These are phyloP conservation scores for Tilletia caries DNA, from an alignment of 1,284 basidiomycete genomes.

Conservation along the genomic window DNA sequence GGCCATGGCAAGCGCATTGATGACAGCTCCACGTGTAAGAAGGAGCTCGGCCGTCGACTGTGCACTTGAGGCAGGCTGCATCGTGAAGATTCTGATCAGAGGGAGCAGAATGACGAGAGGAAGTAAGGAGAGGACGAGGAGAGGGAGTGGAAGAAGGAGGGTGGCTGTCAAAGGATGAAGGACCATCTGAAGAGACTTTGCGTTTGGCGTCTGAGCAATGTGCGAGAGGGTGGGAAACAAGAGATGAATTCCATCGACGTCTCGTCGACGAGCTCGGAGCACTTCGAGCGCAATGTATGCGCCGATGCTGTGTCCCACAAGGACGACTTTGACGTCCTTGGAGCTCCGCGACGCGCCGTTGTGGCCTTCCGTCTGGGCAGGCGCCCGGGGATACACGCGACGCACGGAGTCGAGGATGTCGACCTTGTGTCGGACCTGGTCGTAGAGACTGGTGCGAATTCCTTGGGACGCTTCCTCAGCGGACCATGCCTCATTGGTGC, in stretches of 20 bases:
- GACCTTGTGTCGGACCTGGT: constrained; percentile 40
- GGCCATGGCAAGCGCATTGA: constrained; percentile 35
- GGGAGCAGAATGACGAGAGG: constrained; percentile 27
- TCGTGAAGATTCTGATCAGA: constrained; percentile 24
- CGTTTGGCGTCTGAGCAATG: constrained; percentile 38
- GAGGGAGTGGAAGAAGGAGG: constrained; percentile 24
- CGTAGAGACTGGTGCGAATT: constrained; percentile 19
- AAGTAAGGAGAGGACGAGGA: constrained; percentile 31
- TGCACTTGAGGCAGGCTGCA: constrained; percentile 21
- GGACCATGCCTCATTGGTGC: constrained; percentile 17
- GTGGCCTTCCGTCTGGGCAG: background rate
- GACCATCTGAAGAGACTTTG: constrained; percentile 21
- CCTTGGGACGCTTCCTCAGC: background rate
- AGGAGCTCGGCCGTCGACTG: constrained; percentile 33
- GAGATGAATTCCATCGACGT: constrained; percentile 31
- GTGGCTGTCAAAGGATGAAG: constrained; percentile 18
- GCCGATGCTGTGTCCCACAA: constrained; percentile 39
- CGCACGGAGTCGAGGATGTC: constrained; percentile 27
- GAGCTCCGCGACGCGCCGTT: constrained; percentile 6
- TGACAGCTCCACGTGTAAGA: constrained; percentile 26
- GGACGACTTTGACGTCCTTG: constrained; percentile 26
- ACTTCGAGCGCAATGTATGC: constrained; percentile 34
- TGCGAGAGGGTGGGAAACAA: constrained; percentile 40
- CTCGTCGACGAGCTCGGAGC: constrained; percentile 23
- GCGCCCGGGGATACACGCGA: constrained; percentile 17